A percentile compares a stretch with the other conserved stretches of the same genome.
phyloP scores from a whole-genome alignment of 148 eudicot genomes.

The Arbutus unedo region DNA sequence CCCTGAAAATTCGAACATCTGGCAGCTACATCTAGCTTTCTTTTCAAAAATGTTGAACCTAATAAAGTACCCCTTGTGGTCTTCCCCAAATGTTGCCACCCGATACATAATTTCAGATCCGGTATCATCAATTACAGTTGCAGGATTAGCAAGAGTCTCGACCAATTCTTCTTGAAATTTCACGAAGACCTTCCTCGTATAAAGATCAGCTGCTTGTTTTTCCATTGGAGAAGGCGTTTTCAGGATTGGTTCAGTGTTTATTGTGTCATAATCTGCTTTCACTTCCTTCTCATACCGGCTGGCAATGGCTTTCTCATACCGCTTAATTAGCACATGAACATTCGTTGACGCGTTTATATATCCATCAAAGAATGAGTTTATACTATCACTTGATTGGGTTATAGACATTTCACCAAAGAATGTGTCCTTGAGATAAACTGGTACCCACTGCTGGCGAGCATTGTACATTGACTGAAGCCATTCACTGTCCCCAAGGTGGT shows the following conservation, averaged over 20 bases:
- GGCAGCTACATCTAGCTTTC: conserved; percentile 42
- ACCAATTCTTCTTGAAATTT: conserved; percentile 44
- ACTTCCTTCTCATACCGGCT: conserved; percentile 36
- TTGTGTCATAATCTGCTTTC: conserved; percentile 35
- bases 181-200: conserved; percentile 31
- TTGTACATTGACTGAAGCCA: conserved; percentile 43
- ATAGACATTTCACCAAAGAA: conserved; percentile 37
- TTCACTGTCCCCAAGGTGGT: conserved; percentile 29
- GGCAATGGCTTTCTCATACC: conserved; percentile 39
- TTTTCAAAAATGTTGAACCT: conserved; percentile 28
- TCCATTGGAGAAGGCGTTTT: conserved; percentile 54
- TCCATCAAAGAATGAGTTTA: conserved; percentile 36
- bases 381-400: conserved; percentile 24
- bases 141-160: conserved; percentile 36
- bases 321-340: conserved; percentile 28
- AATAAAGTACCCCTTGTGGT: conserved; percentile 32
- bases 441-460: conserved; percentile 43
- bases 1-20: conserved; percentile 44
- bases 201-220: conserved; percentile 39
- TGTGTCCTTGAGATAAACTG: conserved; percentile 34
- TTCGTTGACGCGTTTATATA: conserved; percentile 34
- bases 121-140: conserved; percentile 29
- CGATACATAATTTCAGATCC: conserved; percentile 26
- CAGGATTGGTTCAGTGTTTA: conserved; percentile 29
- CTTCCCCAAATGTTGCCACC: conserved; percentile 41